Evolutionary conservation across 2,329 filamentous ascomycete genomes (phyloP).

Genomic region (Penicillium sp.): DNA sequence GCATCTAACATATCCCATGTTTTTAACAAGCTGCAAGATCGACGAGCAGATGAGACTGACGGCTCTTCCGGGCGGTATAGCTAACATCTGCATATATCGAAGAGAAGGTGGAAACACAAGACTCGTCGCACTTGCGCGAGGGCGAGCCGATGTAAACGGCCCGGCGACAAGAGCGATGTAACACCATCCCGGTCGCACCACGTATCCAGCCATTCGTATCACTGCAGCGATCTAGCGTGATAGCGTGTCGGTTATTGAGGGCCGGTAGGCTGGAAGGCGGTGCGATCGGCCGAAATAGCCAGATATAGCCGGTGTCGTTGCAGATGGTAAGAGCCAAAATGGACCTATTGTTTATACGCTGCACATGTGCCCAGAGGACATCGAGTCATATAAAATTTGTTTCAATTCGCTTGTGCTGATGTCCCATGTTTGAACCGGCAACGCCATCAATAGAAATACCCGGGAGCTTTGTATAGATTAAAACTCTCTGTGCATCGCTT

Average conservation of each 20-base stretch:
- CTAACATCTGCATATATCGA: neutral
- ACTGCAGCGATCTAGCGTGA: neutral
- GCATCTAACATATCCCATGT: constrained; percentile 64
- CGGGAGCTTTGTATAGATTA: neutral
- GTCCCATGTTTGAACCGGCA: constrained; percentile 1
- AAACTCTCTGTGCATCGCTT: neutral
- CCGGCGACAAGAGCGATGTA: neutral
- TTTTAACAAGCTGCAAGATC: constrained; percentile 68
- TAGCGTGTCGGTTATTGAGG: neutral
- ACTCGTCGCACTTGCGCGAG: neutral
- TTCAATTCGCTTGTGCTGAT: constrained; percentile 8
- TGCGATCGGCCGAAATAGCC: neutral
- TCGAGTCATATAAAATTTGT: neutral
- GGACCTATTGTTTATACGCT: neutral
- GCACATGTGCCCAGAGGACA: neutral
- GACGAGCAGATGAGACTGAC: constrained; percentile 60
- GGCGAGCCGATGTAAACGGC: neutral
- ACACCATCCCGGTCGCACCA: neutral
- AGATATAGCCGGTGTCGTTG: neutral
- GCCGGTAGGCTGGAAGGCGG: neutral
- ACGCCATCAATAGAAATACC: constrained; percentile 4
- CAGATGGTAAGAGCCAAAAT: neutral
- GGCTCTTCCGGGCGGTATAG: constrained; percentile 17
- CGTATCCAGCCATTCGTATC: neutral
- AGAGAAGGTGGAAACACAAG: neutral